A percentile compares a stretch with the other conserved stretches of the same genome.
Evolutionary conservation across 2,329 filamentous ascomycete genomes (phyloP).

Genomic region (Didymosphaeria variabile): DNA sequence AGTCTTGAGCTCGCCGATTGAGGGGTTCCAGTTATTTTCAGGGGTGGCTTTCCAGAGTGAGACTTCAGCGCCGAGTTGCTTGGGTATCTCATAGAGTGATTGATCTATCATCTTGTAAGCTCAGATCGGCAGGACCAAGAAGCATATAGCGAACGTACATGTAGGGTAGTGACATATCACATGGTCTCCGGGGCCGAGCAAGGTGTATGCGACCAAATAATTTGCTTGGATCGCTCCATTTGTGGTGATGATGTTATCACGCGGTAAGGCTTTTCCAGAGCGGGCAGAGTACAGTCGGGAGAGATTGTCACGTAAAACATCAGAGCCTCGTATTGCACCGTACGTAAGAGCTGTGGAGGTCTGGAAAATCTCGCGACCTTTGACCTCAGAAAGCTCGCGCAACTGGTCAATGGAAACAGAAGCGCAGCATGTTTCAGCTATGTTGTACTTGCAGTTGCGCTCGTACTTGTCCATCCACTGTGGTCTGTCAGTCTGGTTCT

Average conservation of each 20-base stretch:
- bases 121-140: too few species aligned
- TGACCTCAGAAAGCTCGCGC: slow-evolving; percentile 65
- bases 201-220: slow-evolving; percentile 77
- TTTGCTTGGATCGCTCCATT: slow-evolving; percentile 87
- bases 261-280: slow-evolving; percentile 56
- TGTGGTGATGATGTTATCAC: slow-evolving; percentile 76
- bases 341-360: slow-evolving; percentile 73
- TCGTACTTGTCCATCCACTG: slow-evolving; percentile 68
- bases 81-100: slow-evolving; percentile 80
- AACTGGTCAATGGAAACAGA: slow-evolving; percentile 78
- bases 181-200: slow-evolving; percentile 79
- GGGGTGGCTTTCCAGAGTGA: slow-evolving; percentile 76
- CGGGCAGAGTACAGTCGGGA: slow-evolving; percentile 71
- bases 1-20: slow-evolving; percentile 70
- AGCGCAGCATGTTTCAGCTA: slow-evolving; percentile 81
- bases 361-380: slow-evolving; percentile 57
- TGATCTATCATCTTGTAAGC: slow-evolving; percentile 55
- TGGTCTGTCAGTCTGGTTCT: slow-evolving; percentile 8
- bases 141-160: slow-evolving; percentile 55
- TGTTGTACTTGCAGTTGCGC: slow-evolving; percentile 67
- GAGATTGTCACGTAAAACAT: slow-evolving; percentile 69
- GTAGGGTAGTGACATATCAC: slow-evolving; percentile 88
- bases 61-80: slow-evolving; percentile 78
- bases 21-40: slow-evolving; percentile 71
- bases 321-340: slow-evolving; percentile 75